phyloP scores from a whole-genome alignment of 106 monocot species.

The Phalaenopsis aphrodite region DNA sequence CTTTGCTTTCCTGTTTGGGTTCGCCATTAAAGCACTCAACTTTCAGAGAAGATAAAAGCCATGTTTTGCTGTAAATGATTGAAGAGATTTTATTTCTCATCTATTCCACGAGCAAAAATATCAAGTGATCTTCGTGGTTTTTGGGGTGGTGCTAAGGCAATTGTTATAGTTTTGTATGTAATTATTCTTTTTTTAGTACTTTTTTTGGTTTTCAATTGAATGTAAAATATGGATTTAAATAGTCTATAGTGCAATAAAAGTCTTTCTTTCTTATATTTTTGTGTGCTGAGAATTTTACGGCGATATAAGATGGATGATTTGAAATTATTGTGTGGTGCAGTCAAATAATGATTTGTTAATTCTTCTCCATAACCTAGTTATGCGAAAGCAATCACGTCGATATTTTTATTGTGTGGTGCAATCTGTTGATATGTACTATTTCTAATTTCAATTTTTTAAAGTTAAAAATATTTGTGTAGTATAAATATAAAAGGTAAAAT shows the following conservation, averaged over 20 bases:
- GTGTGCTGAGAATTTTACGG: too few relatives aligned
- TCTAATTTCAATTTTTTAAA: too few relatives aligned
- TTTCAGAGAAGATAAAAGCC: constrained; percentile 33
- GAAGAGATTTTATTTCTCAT: background rate
- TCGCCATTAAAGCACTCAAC: constrained; percentile 35
- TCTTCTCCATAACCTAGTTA: too few relatives aligned
- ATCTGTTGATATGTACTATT: too few relatives aligned
- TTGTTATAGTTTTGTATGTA: background rate
- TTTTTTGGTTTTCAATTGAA: background rate
- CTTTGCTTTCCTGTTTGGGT: background rate
- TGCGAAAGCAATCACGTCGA: too few relatives aligned
- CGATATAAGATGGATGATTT: too few relatives aligned
- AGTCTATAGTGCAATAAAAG: background rate
- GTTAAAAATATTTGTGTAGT: too few relatives aligned
- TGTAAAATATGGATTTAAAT: background rate
- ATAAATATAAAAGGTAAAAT: too few relatives aligned
- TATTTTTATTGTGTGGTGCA: too few relatives aligned
- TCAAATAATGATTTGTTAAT: too few relatives aligned
- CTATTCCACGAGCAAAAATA: background rate
- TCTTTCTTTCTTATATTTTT: background rate
- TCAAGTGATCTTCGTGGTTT: background rate
- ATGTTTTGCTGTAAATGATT: background rate
- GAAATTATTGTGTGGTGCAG: too few relatives aligned
- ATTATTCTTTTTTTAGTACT: background rate
- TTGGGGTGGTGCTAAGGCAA: background rate